These are phyloP conservation scores for Syncephalastrum racemosum DNA, from an alignment of 371 early-diverging fungal species.

Conservation along the genomic window DNA sequence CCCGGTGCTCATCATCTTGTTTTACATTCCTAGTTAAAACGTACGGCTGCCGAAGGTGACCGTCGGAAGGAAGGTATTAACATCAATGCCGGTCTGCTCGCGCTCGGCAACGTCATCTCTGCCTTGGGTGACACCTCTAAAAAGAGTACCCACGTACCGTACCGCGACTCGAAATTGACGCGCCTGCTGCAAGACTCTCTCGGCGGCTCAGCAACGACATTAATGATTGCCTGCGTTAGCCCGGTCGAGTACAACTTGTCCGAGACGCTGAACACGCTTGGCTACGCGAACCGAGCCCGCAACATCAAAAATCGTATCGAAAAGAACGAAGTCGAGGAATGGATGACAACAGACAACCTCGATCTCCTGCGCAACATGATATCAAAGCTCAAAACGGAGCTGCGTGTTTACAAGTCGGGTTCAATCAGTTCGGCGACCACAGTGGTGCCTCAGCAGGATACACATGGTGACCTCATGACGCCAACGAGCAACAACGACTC, in stretches of 20 bases:
- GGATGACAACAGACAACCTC: slow-evolving; percentile 62
- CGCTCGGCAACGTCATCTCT: slow-evolving; percentile 98
- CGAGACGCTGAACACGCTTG: slow-evolving; percentile 93
- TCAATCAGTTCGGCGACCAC: slow-evolving; percentile 11
- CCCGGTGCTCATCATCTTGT: not conserved
- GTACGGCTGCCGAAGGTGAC: slow-evolving; percentile 93
- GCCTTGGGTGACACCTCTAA: slow-evolving; percentile 92
- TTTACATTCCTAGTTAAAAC: slow-evolving; percentile 66
- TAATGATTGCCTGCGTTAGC: slow-evolving; percentile 95
- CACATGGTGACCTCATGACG: not conserved
- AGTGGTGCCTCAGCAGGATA: not conserved
- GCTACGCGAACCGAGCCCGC: slow-evolving; percentile 89
- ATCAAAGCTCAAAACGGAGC: slow-evolving; percentile 54
- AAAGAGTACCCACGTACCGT: slow-evolving; percentile 82
- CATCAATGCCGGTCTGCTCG: slow-evolving; percentile 97
- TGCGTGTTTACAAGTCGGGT: slow-evolving; percentile 37
- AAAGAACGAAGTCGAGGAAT: slow-evolving; percentile 72
- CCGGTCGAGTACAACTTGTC: slow-evolving; percentile 79
- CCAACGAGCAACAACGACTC: slow-evolving; percentile 19
- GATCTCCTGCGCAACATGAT: slow-evolving; percentile 59
- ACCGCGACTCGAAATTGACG: slow-evolving; percentile 99
- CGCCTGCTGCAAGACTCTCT: slow-evolving; percentile 95
- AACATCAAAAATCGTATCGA: slow-evolving; percentile 85
- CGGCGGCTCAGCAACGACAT: slow-evolving; percentile 89
- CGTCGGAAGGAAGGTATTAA: slow-evolving; percentile 96